phyloP scores from a whole-genome alignment of 192 early-diverging fungal species.

The Rhizophlyctis rosea region DNA sequence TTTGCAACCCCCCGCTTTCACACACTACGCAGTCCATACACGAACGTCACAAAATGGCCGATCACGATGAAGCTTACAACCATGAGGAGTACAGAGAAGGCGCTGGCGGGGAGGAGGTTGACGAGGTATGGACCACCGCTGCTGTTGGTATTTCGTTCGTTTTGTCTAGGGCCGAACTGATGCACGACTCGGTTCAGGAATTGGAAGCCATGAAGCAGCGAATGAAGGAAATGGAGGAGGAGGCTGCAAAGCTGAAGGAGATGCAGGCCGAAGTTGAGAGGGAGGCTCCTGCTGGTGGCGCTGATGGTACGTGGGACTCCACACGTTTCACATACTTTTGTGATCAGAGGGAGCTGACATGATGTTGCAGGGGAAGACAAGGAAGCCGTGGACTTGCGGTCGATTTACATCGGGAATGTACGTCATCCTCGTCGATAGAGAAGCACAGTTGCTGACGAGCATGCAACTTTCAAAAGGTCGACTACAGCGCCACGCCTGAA shows the following conservation, averaged over 20 bases:
- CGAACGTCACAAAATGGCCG: slow-evolving; percentile 5
- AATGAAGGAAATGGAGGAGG: slow-evolving; percentile 77
- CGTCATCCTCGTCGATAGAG: slow-evolving; percentile 10
- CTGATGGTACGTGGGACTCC: neutral
- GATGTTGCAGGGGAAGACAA: slow-evolving; percentile 29
- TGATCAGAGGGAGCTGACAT: neutral
- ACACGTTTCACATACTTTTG: neutral
- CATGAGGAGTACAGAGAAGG: slow-evolving; percentile 7
- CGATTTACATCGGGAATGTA: slow-evolving; percentile 93
- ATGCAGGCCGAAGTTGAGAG: slow-evolving; percentile 78
- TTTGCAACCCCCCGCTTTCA: neutral
- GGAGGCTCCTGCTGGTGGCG: slow-evolving; percentile 27
- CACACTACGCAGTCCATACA: neutral
- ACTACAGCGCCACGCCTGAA: slow-evolving; percentile 91
- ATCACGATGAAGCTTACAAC: slow-evolving; percentile 5
- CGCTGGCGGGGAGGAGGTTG: slow-evolving; percentile 9
- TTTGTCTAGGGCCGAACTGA: neutral
- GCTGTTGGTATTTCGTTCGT: neutral
- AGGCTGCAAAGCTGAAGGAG: slow-evolving; percentile 73
- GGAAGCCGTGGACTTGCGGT: slow-evolving; percentile 78
- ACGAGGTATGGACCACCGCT: neutral
- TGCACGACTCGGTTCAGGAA: slow-evolving; percentile 53
- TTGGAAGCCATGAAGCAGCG: slow-evolving; percentile 76
- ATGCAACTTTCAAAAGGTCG: slow-evolving; percentile 54
- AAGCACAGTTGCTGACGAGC: neutral